A percentile compares a stretch with the other conserved stretches of the same genome.
Evolutionary conservation across 2,329 filamentous ascomycete genomes (phyloP).

Genomic region (Lasiodiplodia citricola): DNA sequence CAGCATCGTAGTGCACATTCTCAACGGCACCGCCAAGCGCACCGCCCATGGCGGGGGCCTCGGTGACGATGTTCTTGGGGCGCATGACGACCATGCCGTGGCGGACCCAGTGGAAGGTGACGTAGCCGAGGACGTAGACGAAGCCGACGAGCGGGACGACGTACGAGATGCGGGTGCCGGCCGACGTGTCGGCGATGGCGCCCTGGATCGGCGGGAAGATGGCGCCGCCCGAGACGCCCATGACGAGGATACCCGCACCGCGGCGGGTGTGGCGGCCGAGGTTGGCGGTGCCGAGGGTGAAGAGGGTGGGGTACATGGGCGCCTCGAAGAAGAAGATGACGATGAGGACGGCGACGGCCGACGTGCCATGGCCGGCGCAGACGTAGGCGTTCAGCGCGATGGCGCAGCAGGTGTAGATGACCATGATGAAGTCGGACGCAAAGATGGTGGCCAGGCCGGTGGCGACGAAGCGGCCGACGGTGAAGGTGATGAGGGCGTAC

Average conservation of each 20-base stretch:
- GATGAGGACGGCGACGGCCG: conserved; percentile 43
- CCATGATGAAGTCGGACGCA: conserved; percentile 45
- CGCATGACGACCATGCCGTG: conserved; percentile 40
- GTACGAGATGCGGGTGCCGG: conserved; percentile 50
- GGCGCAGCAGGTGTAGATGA: conserved; percentile 34
- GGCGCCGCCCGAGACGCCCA: conserved; percentile 44
- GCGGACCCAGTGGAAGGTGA: conserved; percentile 40
- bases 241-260: conserved; percentile 49
- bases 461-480: conserved; percentile 45
- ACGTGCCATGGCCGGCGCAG: conserved; percentile 37
- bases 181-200: conserved; percentile 45
- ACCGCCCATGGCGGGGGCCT: conserved; percentile 31
- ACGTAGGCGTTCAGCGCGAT: conserved; percentile 41
- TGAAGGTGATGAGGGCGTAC: conserved; percentile 47
- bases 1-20: conserved; percentile 24
- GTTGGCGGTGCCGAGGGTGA: conserved; percentile 48
- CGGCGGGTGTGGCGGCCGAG: conserved; percentile 46
- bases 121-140: conserved; percentile 44
- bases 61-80: conserved; percentile 36
- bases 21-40: conserved; percentile 18
- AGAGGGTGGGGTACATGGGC: conserved; percentile 46
- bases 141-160: conserved; percentile 53
- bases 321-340: conserved; percentile 46
- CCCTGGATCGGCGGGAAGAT: conserved; percentile 45
- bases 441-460: conserved; percentile 35